Conservation (phyloP, 2,329 filamentous ascomycete genomes). For the Microcyclospora pomicola region DNA sequence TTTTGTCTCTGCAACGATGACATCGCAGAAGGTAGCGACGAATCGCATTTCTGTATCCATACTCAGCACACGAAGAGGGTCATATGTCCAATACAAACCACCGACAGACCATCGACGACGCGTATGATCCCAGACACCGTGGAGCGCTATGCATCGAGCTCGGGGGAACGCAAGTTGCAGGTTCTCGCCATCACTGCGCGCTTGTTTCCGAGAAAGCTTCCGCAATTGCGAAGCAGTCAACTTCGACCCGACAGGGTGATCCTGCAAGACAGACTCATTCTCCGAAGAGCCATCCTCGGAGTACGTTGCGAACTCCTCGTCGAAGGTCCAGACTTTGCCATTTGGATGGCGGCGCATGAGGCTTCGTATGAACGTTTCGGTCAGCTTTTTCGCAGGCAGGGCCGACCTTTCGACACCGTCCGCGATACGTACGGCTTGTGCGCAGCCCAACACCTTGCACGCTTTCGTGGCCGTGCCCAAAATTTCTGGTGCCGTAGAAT, state of each 20-base stretch:
- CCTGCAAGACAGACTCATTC: background rate
- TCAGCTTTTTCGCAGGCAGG: conserved; percentile 2
- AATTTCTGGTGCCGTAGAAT: too few relatives aligned
- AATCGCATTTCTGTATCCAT: conserved; percentile 27
- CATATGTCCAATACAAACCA: conserved; percentile 32
- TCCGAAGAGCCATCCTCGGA: conserved; percentile 2
- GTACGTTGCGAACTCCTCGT: conserved; percentile 1
- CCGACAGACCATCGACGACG: conserved; percentile 20
- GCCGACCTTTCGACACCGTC: too few relatives aligned
- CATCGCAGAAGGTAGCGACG: conserved; percentile 28
- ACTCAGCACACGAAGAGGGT: conserved; percentile 27
- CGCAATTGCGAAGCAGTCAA: background rate
- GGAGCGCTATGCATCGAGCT: too few relatives aligned
- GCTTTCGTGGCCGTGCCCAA: too few relatives aligned
- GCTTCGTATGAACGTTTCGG: conserved; percentile 11
- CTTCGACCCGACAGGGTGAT: background rate
- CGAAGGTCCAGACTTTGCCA: conserved; percentile 16
- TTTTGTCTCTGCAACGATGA: conserved; percentile 29
- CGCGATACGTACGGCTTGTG: too few relatives aligned
- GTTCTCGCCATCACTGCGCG: background rate
- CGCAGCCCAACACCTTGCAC: too few relatives aligned
- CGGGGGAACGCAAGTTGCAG: too few relatives aligned
- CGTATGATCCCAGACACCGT: conserved; percentile 16
- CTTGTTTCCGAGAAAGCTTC: conserved; percentile 1
- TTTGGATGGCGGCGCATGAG: conserved; percentile 11